Base-by-base conservation (phyloP, 2,329 filamentous ascomycete species). In the Ophiostoma sp. region DNA sequence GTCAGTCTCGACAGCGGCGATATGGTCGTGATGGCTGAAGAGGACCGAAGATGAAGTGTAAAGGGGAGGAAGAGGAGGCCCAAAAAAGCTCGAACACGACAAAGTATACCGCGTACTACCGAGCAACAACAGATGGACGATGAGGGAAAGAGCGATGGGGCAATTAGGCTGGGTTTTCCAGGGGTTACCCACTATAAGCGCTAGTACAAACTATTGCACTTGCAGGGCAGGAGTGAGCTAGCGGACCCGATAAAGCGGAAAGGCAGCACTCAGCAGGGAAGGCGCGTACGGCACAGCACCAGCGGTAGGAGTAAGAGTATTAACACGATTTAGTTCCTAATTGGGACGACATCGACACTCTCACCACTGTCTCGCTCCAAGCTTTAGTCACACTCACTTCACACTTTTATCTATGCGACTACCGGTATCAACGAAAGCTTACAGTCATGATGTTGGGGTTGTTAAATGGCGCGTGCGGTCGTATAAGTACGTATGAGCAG, bases 1-100 rank as follows among this genome's bases (percentile, higher is more conserved):
- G 55, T 4, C 27, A 60, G 55, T 38, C 27, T 55, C 55, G 55
- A 60, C 55, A 60, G 55, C 55, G 9, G 27, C 27, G 6, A 38
- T 38, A 27, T 12, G 55, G 55, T 60, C 55, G 55, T 60, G 55
- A 60, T 60, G 55, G 27, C 55, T 38, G 55, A 9, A 60, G 55
- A 60, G 8, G 55, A 16, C 12, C 27, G 4, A 36, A 27, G 14
- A 18, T n/a, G 12, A 27, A 55, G 18, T 38, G 27, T 38, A 14
- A 38, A 11, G 55, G 27, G 55, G 5, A 55, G 55, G 27, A 60
- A 60, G 12, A 27, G 38, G 38, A 27, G 38, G 27, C 27, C 27
- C 55, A 11, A 60, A 60, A 60, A 60, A 16, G 55, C 27, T 9
- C n/a, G 18, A 60, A 60, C 55, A 60, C 55, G 55, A 60, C 11